Percentiles rank a stretch among this genome's conserved stretches.
phyloP scores from a whole-genome alignment of 345 rosid species.

The Hibiscus trionum region DNA sequence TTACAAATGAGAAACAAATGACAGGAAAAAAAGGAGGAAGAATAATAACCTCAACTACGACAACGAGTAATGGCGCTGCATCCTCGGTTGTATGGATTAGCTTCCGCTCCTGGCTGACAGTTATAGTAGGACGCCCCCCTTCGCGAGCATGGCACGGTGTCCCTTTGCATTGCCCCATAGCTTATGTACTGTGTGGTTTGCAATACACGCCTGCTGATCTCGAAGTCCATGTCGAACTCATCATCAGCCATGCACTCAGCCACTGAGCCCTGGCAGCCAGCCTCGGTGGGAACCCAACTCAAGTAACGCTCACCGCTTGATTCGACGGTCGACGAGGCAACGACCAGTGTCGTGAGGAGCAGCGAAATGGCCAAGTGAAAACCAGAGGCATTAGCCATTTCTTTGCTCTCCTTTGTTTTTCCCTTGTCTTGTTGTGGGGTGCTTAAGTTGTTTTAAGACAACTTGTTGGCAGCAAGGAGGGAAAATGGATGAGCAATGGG shows the following conservation, averaged over 20 bases:
- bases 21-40: neutral
- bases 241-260: conserved; percentile 44
- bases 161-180: conserved; percentile 57
- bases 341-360: conserved; percentile 18
- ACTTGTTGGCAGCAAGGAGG: neutral
- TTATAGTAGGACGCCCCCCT: conserved; percentile 87
- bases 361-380: conserved; percentile 19
- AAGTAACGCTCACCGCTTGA: conserved; percentile 23
- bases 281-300: conserved; percentile 29
- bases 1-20: conserved; percentile 3
- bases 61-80: conserved; percentile 73
- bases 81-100: conserved; percentile 74
- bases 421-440: conserved; percentile 8
- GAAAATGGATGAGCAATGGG: neutral
- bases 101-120: conserved; percentile 59
- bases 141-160: conserved; percentile 67
- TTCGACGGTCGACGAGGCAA: conserved; percentile 16
- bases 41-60: conserved; percentile 35
- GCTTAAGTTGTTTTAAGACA: neutral
- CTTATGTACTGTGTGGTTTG: conserved; percentile 62
- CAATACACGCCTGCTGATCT: conserved; percentile 55
- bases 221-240: conserved; percentile 48
- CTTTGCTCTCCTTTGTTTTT: neutral
- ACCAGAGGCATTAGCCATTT: conserved; percentile 28
- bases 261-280: conserved; percentile 33